phyloP scores from a whole-genome alignment of 768 basidiomycete species.

The Clathrus columnatus region DNA sequence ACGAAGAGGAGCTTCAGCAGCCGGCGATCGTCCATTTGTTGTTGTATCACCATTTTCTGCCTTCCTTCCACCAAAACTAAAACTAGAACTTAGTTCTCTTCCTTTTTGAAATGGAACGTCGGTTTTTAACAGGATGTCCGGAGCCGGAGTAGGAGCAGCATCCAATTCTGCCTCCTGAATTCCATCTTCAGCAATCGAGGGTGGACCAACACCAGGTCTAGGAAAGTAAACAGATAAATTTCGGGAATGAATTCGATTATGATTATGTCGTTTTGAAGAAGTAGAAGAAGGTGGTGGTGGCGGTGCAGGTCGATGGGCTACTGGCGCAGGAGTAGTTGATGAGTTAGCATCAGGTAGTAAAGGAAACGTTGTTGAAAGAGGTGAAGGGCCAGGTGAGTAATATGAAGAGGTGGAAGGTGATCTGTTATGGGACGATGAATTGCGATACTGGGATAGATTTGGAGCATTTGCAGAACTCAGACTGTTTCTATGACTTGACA shows the following conservation, averaged over 20 bases:
- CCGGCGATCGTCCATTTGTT: slow-evolving; percentile 17
- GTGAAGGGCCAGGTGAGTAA: slow-evolving; percentile 41
- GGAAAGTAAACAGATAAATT: slow-evolving; percentile 92
- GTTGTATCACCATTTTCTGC: slow-evolving; percentile 23
- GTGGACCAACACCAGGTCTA: slow-evolving; percentile 51
- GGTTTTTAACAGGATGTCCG: slow-evolving; percentile 26
- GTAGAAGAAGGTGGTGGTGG: slow-evolving; percentile 3
- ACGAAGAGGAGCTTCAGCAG: slow-evolving; percentile 18
- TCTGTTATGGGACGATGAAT: slow-evolving; percentile 34
- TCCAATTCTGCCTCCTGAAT: slow-evolving; percentile 42
- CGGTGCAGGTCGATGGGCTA: neutral
- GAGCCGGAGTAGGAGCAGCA: slow-evolving; percentile 27
- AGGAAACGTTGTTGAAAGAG: slow-evolving; percentile 35
- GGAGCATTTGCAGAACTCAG: slow-evolving; percentile 17
- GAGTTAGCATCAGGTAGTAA: slow-evolving; percentile 11
- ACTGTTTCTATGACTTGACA: slow-evolving; percentile 20
- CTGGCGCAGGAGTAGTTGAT: neutral
- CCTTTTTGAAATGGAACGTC: slow-evolving; percentile 18
- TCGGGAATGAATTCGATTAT: slow-evolving; percentile 76
- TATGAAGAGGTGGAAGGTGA: slow-evolving; percentile 42
- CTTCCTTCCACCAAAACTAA: slow-evolving; percentile 51
- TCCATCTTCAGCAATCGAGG: slow-evolving; percentile 64
- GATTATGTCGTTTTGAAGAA: slow-evolving; percentile 30
- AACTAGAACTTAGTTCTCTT: slow-evolving; percentile 41
- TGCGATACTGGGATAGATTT: slow-evolving; percentile 16